phyloP scores from a whole-genome alignment of 768 basidiomycete species.

The Naganishia antarctica region DNA sequence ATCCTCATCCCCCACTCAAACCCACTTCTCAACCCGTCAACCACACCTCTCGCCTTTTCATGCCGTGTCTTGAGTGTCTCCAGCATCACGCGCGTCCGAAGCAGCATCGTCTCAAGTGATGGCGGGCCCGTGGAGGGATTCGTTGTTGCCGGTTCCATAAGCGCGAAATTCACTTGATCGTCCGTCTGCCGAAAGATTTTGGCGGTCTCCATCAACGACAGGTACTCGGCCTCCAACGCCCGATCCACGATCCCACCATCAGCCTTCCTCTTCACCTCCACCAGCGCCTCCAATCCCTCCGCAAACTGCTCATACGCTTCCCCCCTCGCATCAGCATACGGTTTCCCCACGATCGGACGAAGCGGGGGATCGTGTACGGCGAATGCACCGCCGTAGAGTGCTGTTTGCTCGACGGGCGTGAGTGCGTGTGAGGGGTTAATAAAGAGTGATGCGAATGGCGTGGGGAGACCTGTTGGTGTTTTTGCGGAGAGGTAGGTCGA shows the following conservation, averaged over 20 bases:
- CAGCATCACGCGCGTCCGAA: not conserved
- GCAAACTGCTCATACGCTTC: slow-evolving; percentile 1
- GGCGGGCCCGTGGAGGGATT: not conserved
- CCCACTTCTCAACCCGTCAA: not conserved
- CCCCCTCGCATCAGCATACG: not conserved
- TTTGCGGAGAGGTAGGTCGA: not conserved
- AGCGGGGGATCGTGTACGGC: slow-evolving; percentile 9
- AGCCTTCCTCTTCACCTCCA: not conserved
- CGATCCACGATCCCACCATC: not conserved
- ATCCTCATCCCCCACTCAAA: slow-evolving; percentile 13
- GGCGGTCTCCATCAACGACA: not conserved
- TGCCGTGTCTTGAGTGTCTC: not conserved
- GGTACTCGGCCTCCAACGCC: not conserved
- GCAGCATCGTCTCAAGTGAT: not conserved
- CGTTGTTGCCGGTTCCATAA: not conserved
- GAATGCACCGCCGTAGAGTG: slow-evolving; percentile 15
- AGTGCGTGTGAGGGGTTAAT: slow-evolving; percentile 20
- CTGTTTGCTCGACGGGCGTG: slow-evolving; percentile 5
- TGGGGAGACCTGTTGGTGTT: not conserved
- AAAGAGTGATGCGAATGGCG: slow-evolving; percentile 16
- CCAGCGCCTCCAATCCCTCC: not conserved
- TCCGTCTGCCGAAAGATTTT: not conserved
- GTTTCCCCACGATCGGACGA: slow-evolving; percentile 3
- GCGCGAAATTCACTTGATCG: slow-evolving; percentile 14
- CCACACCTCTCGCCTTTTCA: not conserved